phyloP scores from a whole-genome alignment of 495 filamentous ascomycete species.

The Aspergillus sclerotiicarbonarius region DNA sequence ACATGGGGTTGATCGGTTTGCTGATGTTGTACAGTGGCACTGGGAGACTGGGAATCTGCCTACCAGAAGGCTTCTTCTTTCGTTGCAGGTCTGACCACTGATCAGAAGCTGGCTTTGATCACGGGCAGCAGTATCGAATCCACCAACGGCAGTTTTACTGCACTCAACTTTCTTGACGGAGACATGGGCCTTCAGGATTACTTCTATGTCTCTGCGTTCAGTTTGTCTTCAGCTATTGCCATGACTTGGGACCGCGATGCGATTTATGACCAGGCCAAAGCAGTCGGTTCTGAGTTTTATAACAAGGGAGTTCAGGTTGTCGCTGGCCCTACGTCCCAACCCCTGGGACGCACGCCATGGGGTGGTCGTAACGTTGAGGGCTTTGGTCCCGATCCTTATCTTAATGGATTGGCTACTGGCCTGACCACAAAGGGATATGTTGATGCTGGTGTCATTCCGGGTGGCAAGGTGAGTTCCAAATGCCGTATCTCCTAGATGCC shows the following conservation, averaged over 20 bases:
- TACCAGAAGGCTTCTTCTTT: constrained; percentile 71
- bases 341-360: constrained; percentile 64
- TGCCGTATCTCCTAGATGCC: constrained; percentile 18
- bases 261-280: constrained; percentile 54
- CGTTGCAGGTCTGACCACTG: constrained; percentile 70
- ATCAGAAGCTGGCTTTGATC: constrained; percentile 84
- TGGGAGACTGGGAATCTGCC: constrained; percentile 62
- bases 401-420: constrained; percentile 52
- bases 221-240: constrained; percentile 54
- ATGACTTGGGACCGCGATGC: constrained; percentile 56
- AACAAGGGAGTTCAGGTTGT: constrained; percentile 52
- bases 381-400: constrained; percentile 39
- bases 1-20: background rate
- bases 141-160: constrained; percentile 17
- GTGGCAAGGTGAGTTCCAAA: constrained; percentile 51
- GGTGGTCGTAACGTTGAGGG: constrained; percentile 74
- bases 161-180: constrained; percentile 19
- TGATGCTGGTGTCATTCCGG: constrained; percentile 67
- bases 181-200: constrained; percentile 67
- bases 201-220: constrained; percentile 60
- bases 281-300: constrained; percentile 51
- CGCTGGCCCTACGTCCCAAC: constrained; percentile 63
- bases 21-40: constrained; percentile 28
- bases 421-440: constrained; percentile 61
- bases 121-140: constrained; percentile 64